Evolutionary conservation across 1,139 yeast genomes (phyloP).

Genomic region (Groenewaldozyma sp.): DNA sequence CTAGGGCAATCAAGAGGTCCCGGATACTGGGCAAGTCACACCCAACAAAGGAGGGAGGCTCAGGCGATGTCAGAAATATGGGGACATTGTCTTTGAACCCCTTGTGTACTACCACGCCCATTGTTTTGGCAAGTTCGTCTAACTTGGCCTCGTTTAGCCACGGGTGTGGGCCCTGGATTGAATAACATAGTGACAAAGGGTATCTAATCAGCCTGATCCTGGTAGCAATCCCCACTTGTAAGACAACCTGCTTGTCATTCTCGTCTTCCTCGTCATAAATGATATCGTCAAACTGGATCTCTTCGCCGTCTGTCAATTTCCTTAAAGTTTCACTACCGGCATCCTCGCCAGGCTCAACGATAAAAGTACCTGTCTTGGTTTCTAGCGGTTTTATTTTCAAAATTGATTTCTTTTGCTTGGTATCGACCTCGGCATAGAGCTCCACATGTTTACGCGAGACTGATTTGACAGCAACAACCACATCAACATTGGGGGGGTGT

Average conservation of each 20-base stretch:
- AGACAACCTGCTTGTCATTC: background rate
- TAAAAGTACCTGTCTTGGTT: background rate
- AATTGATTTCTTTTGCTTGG: constrained; percentile 6
- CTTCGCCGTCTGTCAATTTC: background rate
- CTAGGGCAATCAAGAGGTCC: constrained; percentile 22
- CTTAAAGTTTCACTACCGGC: too few species aligned
- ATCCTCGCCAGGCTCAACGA: constrained; percentile 8
- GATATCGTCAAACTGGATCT: background rate
- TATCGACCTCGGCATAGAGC: constrained; percentile 13
- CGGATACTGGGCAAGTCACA: constrained; percentile 8
- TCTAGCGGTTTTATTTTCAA: background rate
- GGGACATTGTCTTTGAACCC: constrained; percentile 19
- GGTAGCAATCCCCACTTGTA: background rate
- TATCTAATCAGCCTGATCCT: background rate
- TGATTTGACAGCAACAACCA: constrained; percentile 16
- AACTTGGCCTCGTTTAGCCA: background rate
- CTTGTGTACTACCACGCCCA: constrained; percentile 21
- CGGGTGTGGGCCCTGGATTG: background rate
- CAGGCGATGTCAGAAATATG: constrained; percentile 12
- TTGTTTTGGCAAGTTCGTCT: background rate
- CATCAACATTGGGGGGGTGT: constrained; percentile 7
- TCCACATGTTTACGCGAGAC: constrained; percentile 21
- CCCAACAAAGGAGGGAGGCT: background rate
- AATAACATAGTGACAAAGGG: background rate
- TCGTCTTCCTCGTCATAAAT: too few species aligned